Evolutionary conservation across 306 rosid species (phyloP).

Genomic region (Prunus mongolica): DNA sequence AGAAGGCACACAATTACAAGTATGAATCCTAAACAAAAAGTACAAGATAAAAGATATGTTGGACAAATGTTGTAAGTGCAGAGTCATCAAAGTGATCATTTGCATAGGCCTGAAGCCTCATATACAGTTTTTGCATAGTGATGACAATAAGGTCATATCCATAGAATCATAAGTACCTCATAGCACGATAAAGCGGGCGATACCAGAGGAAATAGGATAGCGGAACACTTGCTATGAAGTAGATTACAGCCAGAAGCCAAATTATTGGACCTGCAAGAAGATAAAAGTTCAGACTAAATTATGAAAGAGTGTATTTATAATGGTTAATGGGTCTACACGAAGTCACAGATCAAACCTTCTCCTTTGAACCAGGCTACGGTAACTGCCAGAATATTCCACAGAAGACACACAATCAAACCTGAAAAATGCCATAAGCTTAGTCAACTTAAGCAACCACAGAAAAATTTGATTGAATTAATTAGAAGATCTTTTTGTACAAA

Average conservation of each 20-base stretch:
- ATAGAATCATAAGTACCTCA: conserved; percentile 49
- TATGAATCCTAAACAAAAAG: conserved; percentile 5
- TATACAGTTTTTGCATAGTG: conserved; percentile 19
- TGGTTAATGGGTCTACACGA: conserved; percentile 1
- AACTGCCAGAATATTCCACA: conserved; percentile 82
- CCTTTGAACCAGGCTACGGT: conserved; percentile 79
- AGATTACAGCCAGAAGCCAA: conserved; percentile 82
- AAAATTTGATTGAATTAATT: background rate
- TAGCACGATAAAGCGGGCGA: conserved; percentile 97
- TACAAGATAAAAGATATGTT: background rate
- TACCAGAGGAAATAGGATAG: conserved; percentile 84
- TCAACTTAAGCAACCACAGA: conserved; percentile 2
- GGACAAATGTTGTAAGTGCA: background rate
- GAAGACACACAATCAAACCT: conserved; percentile 70
- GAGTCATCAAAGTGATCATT: background rate
- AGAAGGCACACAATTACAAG: conserved; percentile 22
- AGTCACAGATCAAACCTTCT: conserved; percentile 56
- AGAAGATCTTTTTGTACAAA: background rate
- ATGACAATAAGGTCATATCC: conserved; percentile 12
- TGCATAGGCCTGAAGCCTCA: conserved; percentile 13
- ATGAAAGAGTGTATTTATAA: conserved; percentile 13
- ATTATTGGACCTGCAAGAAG: conserved; percentile 60
- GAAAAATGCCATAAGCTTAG: conserved; percentile 31
- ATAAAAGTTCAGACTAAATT: conserved; percentile 25
- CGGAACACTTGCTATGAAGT: conserved; percentile 70